These are phyloP conservation scores for Trematosphaeria pertusa DNA, from an alignment of 2,329 filamentous ascomycete genomes.

Conservation along the genomic window DNA sequence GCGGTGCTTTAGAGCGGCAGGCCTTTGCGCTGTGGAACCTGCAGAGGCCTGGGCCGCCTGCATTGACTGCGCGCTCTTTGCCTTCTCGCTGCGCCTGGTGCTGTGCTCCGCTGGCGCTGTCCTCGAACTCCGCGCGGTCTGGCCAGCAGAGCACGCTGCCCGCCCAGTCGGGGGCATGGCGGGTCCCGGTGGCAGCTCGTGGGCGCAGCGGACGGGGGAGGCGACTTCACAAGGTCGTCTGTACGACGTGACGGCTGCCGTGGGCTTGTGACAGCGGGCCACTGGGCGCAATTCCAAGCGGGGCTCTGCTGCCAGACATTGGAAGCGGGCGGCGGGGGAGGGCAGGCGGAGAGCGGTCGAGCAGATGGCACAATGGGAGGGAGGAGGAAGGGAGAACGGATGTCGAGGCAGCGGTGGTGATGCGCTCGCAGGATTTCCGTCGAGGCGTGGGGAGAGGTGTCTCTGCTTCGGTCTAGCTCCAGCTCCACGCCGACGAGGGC, in stretches of 20 bases:
- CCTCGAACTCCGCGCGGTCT: slow-evolving; percentile 3
- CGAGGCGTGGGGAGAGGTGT: not conserved
- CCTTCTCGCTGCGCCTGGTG: slow-evolving; percentile 27
- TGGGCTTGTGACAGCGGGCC: slow-evolving; percentile 25
- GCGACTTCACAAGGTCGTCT: not conserved
- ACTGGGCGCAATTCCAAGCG: slow-evolving; percentile 29
- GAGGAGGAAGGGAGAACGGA: not conserved
- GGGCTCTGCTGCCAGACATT: slow-evolving; percentile 32
- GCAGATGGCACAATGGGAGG: slow-evolving; percentile 1
- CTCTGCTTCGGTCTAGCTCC: not conserved
- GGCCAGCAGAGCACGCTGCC: slow-evolving; percentile 13
- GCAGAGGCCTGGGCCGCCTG: slow-evolving; percentile 26
- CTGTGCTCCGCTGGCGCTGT: slow-evolving; percentile 14
- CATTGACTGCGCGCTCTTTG: slow-evolving; percentile 34
- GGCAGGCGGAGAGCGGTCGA: not conserved
- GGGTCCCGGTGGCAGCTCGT: slow-evolving; percentile 4
- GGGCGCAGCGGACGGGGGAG: slow-evolving; percentile 9
- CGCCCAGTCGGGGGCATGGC: slow-evolving; percentile 7
- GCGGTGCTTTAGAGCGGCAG: slow-evolving; percentile 41
- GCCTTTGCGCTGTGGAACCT: slow-evolving; percentile 28
- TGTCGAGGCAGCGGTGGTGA: not conserved
- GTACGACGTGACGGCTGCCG: slow-evolving; percentile 25
- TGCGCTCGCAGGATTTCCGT: not conserved
- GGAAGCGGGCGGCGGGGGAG: slow-evolving; percentile 9
- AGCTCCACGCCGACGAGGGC: not conserved